Evolutionary conservation across 2,329 filamentous ascomycete species (phyloP).

Genomic region (Pestalotiopsis sp.): DNA sequence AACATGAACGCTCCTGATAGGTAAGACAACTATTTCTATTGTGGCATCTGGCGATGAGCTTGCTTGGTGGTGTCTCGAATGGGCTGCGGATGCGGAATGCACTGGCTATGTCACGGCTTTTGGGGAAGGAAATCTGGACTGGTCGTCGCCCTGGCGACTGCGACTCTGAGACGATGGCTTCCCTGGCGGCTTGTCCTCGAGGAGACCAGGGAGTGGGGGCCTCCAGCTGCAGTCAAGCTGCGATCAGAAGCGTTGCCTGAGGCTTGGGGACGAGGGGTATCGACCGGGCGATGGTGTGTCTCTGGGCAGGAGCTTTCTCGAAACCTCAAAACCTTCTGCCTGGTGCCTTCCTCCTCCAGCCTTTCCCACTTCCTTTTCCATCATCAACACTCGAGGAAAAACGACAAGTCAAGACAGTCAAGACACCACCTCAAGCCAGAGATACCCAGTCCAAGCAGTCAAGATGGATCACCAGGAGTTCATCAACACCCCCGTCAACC

Average conservation of each 20-base stretch:
- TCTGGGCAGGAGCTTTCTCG: background rate
- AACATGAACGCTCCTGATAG: constrained; percentile 16
- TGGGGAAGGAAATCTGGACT: background rate
- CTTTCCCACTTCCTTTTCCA: background rate
- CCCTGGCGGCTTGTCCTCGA: background rate
- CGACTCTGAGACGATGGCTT: background rate
- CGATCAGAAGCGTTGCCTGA: background rate
- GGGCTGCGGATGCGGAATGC: background rate
- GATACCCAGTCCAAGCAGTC: background rate
- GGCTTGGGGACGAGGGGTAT: background rate
- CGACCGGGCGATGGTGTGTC: background rate
- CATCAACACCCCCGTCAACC: background rate
- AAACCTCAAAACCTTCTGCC: background rate
- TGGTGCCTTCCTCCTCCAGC: background rate
- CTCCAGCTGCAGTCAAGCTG: background rate
- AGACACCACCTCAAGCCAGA: background rate
- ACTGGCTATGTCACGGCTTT: background rate
- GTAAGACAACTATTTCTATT: background rate
- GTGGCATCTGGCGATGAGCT: background rate
- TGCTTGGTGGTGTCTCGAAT: background rate
- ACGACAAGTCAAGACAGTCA: background rate
- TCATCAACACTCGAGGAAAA: background rate
- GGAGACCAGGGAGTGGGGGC: background rate
- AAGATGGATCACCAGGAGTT: background rate
- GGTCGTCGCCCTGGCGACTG: background rate